Evolutionary conservation across 345 rosid species (phyloP).

Genomic region (Luvunga scandens): DNA sequence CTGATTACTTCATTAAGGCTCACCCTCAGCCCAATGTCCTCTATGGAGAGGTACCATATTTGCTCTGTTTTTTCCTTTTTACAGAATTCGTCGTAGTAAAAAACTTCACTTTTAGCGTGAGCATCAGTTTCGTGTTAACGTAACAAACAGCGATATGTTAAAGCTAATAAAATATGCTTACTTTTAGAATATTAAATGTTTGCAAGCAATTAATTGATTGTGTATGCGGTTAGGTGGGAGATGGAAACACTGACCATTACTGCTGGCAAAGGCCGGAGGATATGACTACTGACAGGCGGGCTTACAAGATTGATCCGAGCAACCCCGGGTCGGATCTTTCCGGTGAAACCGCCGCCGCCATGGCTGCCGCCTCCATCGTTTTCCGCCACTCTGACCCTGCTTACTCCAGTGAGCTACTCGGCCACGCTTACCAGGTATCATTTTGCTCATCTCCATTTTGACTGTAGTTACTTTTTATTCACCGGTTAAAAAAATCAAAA

Average conservation of each 20-base stretch:
- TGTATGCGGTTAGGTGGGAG: constrained; percentile 65
- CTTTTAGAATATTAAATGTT: not conserved
- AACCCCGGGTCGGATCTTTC: constrained; percentile 99
- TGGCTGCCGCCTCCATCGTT: constrained; percentile 97
- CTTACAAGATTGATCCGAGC: constrained; percentile 81
- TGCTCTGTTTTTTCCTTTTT: not conserved
- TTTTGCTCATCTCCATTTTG: not conserved
- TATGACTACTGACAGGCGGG: constrained; percentile 94
- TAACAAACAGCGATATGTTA: not conserved
- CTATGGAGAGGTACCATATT: constrained; percentile 73
- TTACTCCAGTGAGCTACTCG: constrained; percentile 71
- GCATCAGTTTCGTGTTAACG: not conserved
- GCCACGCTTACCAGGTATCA: constrained; percentile 80
- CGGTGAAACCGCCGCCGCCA: constrained; percentile 96
- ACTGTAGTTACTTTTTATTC: not conserved
- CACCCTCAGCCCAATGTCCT: constrained; percentile 91
- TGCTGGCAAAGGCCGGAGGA: constrained; percentile 99
- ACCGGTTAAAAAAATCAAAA: no score
- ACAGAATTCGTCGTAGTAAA: no score
- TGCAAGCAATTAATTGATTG: not conserved
- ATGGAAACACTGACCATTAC: constrained; percentile 94
- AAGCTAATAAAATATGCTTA: not conserved
- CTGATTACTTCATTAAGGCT: constrained; percentile 94
- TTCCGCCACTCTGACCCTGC: constrained; percentile 73
- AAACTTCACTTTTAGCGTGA: not conserved